Evolutionary conservation across 176 grass and related monocot genomes (phyloP).

Genomic region (Tillandsia fasciculata): DNA sequence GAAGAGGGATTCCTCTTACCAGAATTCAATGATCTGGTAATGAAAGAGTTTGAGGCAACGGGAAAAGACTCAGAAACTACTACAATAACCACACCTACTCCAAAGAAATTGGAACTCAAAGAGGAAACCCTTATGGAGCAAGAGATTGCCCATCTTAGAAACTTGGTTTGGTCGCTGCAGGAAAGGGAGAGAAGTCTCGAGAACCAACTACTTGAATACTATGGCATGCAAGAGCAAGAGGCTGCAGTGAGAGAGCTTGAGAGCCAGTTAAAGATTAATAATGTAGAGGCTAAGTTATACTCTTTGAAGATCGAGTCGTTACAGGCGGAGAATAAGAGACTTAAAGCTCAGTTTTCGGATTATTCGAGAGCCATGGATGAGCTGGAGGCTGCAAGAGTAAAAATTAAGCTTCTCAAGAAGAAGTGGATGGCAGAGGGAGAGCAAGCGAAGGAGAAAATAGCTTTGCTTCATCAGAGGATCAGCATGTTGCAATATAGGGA

Average conservation of each 20-base stretch:
- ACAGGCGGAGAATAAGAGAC: conserved; percentile 62
- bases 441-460: conserved; percentile 43
- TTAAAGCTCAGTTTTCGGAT: conserved; percentile 44
- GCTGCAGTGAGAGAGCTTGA: conserved; percentile 59
- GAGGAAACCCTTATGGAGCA: conserved; percentile 40
- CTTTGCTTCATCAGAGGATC: conserved; percentile 34
- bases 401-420: conserved; percentile 53
- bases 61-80: conserved; percentile 25
- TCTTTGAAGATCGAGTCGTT: conserved; percentile 63
- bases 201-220: conserved; percentile 50
- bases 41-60: conserved; percentile 39
- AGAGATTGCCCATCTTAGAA: conserved; percentile 60
- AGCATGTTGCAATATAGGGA: conserved; percentile 31
- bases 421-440: conserved; percentile 41
- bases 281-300: conserved; percentile 67
- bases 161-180: conserved; percentile 64
- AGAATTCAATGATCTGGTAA: conserved; percentile 62
- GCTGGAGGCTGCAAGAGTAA: conserved; percentile 45
- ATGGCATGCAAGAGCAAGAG: conserved; percentile 66
- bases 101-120: conserved; percentile 13
- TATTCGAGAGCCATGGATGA: conserved; percentile 33
- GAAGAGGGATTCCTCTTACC: conserved; percentile 65
- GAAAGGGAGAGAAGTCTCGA: conserved; percentile 75
- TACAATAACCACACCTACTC: conserved; percentile 10
- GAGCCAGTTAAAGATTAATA: conserved; percentile 76